A percentile compares a stretch with the other conserved stretches of the same genome.
phyloP scores from a whole-genome alignment of 495 filamentous ascomycete species.

The Aspergillus cristatus region DNA sequence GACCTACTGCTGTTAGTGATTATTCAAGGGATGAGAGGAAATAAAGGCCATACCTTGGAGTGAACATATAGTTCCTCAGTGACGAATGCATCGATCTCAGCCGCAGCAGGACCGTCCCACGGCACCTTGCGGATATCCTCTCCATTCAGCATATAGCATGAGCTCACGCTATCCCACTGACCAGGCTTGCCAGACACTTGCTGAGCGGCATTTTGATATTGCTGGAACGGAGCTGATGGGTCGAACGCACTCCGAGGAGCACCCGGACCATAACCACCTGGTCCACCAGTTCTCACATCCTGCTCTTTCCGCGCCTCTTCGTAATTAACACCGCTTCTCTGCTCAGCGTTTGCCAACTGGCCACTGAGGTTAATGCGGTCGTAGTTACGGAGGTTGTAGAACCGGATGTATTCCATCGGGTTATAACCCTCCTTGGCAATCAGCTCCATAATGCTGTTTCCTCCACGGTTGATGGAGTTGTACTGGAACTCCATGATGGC shows the following conservation, averaged over 20 bases:
- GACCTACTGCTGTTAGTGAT: slow-evolving; percentile 36
- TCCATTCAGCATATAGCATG: slow-evolving; percentile 79
- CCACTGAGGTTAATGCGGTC: slow-evolving; percentile 75
- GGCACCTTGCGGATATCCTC: slow-evolving; percentile 67
- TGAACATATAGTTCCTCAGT: slow-evolving; percentile 93
- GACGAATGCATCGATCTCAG: slow-evolving; percentile 82
- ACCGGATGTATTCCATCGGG: slow-evolving; percentile 74
- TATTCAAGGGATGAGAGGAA: no score
- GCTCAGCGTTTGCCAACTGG: slow-evolving; percentile 55
- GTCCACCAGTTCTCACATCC: slow-evolving; percentile 40
- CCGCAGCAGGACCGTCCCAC: slow-evolving; percentile 59
- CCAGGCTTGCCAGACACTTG: slow-evolving; percentile 22
- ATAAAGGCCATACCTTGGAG: slow-evolving; percentile 51
- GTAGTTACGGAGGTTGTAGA: slow-evolving; percentile 92
- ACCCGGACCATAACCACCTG: slow-evolving; percentile 30
- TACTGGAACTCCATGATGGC: slow-evolving; percentile 98
- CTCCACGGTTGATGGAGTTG: slow-evolving; percentile 79
- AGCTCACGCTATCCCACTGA: slow-evolving; percentile 67
- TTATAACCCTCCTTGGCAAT: slow-evolving; percentile 64
- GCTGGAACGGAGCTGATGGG: slow-evolving; percentile 37
- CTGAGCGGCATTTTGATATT: slow-evolving; percentile 63
- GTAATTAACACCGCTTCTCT: slow-evolving; percentile 62
- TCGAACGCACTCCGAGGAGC: slow-evolving; percentile 30
- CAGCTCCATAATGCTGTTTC: slow-evolving; percentile 74
- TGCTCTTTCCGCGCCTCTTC: slow-evolving; percentile 58